These are phyloP conservation scores for Vachellia pachyceras DNA, from an alignment of 306 rosid genomes.

Conservation along the genomic window DNA sequence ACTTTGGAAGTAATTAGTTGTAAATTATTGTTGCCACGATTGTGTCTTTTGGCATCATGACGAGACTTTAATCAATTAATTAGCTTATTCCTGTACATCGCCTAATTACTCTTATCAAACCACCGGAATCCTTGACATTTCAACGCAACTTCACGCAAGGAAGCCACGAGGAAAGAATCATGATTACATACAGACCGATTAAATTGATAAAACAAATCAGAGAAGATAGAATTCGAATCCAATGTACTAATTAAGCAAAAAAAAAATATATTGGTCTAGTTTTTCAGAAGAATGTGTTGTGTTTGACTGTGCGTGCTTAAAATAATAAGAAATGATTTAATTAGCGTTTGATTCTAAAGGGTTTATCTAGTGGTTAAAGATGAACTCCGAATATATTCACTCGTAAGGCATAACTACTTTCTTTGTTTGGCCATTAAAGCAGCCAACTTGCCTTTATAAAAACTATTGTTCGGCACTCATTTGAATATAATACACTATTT, in stretches of 20 bases:
- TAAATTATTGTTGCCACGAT: conserved; percentile 4
- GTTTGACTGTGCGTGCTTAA: not conserved
- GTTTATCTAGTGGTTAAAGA: not conserved
- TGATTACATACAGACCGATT: not conserved
- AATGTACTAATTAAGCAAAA: not conserved
- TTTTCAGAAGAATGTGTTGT: not conserved
- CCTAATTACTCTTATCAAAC: not conserved
- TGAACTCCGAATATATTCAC: not conserved
- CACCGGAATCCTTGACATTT: conserved; percentile 15
- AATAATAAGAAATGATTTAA: not conserved
- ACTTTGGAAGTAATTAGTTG: conserved; percentile 2
- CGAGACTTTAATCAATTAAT: not conserved
- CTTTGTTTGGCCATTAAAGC: not conserved
- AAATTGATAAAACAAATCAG: not conserved
- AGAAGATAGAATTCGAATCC: conserved; percentile 28
- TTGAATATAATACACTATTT: too few relatives aligned
- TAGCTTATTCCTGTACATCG: not conserved
- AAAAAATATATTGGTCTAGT: not conserved
- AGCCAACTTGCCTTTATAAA: not conserved
- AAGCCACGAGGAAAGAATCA: conserved; percentile 3
- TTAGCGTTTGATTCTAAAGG: not conserved
- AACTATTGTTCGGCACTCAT: not conserved
- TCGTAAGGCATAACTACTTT: not conserved
- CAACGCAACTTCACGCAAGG: conserved; percentile 26
- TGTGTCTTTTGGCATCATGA: conserved; percentile 12